These are phyloP conservation scores for Citrus sinensis DNA, from an alignment of 345 rosid genomes.

Conservation along the genomic window DVS_A1.0 CM039165.1:35849501-35850000, in stretches of 20 bases:
- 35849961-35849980: slow-evolving; percentile 58
- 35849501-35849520: slow-evolving; percentile 70
- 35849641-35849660: slow-evolving; percentile 14
- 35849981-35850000: slow-evolving; percentile 46
- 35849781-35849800: slow-evolving; percentile 43
- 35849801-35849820: slow-evolving; percentile 43
- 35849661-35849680: too few species aligned
- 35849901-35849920: slow-evolving; percentile 78
- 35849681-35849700: too few species aligned
- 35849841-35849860: slow-evolving; percentile 56
- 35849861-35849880: slow-evolving; percentile 63
- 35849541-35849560: slow-evolving; percentile 74
- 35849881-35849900: slow-evolving; percentile 60
- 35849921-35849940: slow-evolving; percentile 63
- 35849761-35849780: slow-evolving; percentile 62
- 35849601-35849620: slow-evolving; percentile 87
- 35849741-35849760: slow-evolving; percentile 84
- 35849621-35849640: slow-evolving; percentile 79
- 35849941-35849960: slow-evolving; percentile 50
- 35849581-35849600: slow-evolving; percentile 85
- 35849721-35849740: not conserved
- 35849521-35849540: slow-evolving; percentile 84
- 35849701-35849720: too few species aligned
- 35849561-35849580: slow-evolving; percentile 64
- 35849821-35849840: slow-evolving; percentile 44